Evolutionary conservation across 2,329 filamentous ascomycete species (phyloP).

Genomic region (Trichoderma atroviride): DNA sequence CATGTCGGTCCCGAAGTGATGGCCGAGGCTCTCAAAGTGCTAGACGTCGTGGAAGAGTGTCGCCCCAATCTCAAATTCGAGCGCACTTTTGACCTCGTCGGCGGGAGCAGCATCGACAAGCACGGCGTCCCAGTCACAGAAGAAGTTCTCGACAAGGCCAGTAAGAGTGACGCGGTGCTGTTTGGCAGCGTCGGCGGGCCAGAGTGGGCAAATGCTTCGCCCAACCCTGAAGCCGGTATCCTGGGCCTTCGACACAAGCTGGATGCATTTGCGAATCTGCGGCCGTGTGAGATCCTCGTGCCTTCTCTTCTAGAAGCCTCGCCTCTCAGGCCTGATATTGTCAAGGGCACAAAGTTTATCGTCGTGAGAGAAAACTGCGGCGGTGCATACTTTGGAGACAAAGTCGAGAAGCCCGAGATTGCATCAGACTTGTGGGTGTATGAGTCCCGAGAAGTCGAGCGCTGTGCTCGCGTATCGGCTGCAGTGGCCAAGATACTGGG

Average conservation of each 20-base stretch:
- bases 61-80: constrained; percentile 39
- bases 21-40: constrained; percentile 49
- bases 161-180: constrained; percentile 48
- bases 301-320: constrained; percentile 45
- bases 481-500: constrained; percentile 45
- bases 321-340: constrained; percentile 50
- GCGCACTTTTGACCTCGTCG: constrained; percentile 35
- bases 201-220: constrained; percentile 46
- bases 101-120: constrained; percentile 48
- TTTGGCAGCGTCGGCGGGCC: constrained; percentile 54
- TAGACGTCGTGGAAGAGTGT: constrained; percentile 44
- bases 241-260: constrained; percentile 45
- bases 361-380: constrained; percentile 55
- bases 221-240: constrained; percentile 50
- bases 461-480: constrained; percentile 50
- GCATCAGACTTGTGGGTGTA: constrained; percentile 55
- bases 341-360: constrained; percentile 51
- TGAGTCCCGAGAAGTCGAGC: constrained; percentile 48
- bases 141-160: constrained; percentile 46
- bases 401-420: constrained; percentile 46
- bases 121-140: constrained; percentile 49
- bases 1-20: constrained; percentile 53
- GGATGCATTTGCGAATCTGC: constrained; percentile 54
- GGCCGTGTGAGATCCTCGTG: constrained; percentile 51
- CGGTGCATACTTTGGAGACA: constrained; percentile 54